phyloP scores from a whole-genome alignment of 2,329 filamentous ascomycete genomes.

The Amauroascus verrucosus region DNA sequence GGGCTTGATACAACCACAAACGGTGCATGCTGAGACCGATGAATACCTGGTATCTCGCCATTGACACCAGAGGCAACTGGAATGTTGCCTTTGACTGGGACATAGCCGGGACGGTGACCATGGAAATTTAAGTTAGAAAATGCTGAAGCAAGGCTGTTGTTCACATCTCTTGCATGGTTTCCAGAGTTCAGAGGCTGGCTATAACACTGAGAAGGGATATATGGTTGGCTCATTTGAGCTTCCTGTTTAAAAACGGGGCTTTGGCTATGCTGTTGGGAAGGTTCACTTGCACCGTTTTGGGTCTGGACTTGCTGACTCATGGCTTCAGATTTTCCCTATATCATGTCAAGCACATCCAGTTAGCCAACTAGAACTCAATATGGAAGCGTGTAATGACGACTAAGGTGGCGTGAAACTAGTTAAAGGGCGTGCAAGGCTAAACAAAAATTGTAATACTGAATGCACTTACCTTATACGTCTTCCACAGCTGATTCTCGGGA shows the following conservation, averaged over 20 bases:
- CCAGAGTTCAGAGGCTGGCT: constrained; percentile 14
- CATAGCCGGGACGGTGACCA: constrained; percentile 24
- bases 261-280: constrained; percentile 18
- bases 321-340: not conserved
- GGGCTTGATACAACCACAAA: constrained; percentile 28
- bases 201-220: constrained; percentile 19
- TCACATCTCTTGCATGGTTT: constrained; percentile 17
- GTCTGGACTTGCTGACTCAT: constrained; percentile 24
- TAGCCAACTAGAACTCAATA: no score
- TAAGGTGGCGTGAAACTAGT: no score
- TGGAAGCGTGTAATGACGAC: no score
- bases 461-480: not conserved
- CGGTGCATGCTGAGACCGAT: constrained; percentile 21
- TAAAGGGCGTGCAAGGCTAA: not conserved
- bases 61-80: constrained; percentile 21
- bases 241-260: constrained; percentile 20
- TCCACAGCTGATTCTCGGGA: not conserved
- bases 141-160: constrained; percentile 20
- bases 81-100: constrained; percentile 21
- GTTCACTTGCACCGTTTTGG: constrained; percentile 16
- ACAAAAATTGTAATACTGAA: not conserved
- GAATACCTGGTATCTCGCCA: constrained; percentile 23
- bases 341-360: not conserved
- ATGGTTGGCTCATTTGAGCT: constrained; percentile 20
- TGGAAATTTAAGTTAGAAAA: constrained; percentile 24